phyloP scores from a whole-genome alignment of 176 grass and related monocot species.

The Pontederia crassipes region DNA sequence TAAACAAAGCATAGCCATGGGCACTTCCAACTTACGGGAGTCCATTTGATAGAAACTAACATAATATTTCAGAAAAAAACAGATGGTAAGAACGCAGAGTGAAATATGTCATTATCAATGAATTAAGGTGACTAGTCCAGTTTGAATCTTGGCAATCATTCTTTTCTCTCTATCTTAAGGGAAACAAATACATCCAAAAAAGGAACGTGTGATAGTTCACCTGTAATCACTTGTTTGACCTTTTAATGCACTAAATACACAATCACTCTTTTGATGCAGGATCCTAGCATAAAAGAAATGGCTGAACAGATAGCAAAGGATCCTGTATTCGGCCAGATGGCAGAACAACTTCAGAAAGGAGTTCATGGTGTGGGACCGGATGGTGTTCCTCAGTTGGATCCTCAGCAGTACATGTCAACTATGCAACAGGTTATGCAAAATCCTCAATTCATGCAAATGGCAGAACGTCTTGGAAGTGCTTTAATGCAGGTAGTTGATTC shows the following conservation, averaged over 20 bases:
- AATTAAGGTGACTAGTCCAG: too few relatives aligned
- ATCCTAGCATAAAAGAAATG: constrained; percentile 95
- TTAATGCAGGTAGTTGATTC: constrained; percentile 59
- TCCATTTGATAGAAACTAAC: too few relatives aligned
- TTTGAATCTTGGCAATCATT: too few relatives aligned
- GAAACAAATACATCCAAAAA: too few relatives aligned
- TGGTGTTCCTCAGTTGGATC: constrained; percentile 54
- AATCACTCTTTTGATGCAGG: constrained; percentile 31
- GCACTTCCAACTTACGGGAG: too few relatives aligned
- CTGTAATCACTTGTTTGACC: constrained; percentile 3
- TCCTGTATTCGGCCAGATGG: constrained; percentile 84
- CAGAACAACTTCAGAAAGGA: constrained; percentile 68
- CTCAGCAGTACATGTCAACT: constrained; percentile 65
- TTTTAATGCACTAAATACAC: not conserved
- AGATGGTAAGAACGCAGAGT: too few relatives aligned
- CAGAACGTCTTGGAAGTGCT: constrained; percentile 66
- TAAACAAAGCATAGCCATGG: too few relatives aligned
- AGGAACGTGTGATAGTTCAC: not conserved
- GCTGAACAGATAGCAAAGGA: constrained; percentile 79
- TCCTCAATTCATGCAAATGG: constrained; percentile 79
- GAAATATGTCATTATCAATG: too few relatives aligned
- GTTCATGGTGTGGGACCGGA: constrained; percentile 58
- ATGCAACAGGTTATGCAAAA: constrained; percentile 92
- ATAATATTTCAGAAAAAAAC: too few relatives aligned
- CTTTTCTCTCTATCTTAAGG: too few relatives aligned